Conservation (phyloP, 495 filamentous ascomycete genomes). For the Penicillium dipodomyicola region DNA sequence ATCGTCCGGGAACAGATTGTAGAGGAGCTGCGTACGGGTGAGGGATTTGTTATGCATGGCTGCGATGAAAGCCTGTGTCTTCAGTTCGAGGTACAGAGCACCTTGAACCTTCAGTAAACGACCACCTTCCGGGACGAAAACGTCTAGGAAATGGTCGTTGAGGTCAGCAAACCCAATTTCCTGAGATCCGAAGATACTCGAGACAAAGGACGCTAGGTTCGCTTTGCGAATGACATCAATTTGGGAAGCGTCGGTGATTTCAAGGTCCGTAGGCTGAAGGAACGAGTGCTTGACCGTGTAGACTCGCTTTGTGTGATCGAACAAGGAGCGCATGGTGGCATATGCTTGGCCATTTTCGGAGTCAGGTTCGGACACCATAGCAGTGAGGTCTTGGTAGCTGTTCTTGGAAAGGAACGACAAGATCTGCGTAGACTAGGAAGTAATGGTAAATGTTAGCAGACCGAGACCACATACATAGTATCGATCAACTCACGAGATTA, state of each 20-base stretch:
- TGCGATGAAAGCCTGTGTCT: slow-evolving; percentile 81
- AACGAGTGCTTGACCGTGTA: slow-evolving; percentile 72
- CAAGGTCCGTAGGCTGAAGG: slow-evolving; percentile 67
- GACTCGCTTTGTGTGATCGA: slow-evolving; percentile 75
- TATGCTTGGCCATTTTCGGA: slow-evolving; percentile 82
- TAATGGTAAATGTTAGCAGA: slow-evolving; percentile 8
- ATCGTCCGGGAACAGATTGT: slow-evolving; percentile 69
- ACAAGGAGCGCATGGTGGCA: slow-evolving; percentile 70
- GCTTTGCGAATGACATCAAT: slow-evolving; percentile 77
- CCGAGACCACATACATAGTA: background rate
- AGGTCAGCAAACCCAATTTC: slow-evolving; percentile 81
- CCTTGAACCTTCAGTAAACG: slow-evolving; percentile 68
- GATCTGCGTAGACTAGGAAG: slow-evolving; percentile 65
- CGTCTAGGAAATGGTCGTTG: slow-evolving; percentile 79
- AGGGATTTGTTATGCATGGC: slow-evolving; percentile 64
- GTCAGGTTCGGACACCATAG: slow-evolving; percentile 67
- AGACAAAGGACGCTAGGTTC: slow-evolving; percentile 82
- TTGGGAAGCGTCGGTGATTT: slow-evolving; percentile 64
- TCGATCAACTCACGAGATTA: slow-evolving; percentile 55
- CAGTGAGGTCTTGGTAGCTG: slow-evolving; percentile 68
- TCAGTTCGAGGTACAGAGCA: slow-evolving; percentile 74
- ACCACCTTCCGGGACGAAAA: slow-evolving; percentile 77
- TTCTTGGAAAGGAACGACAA: slow-evolving; percentile 66
- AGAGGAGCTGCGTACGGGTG: slow-evolving; percentile 64
- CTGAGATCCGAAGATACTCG: slow-evolving; percentile 76